phyloP scores from a whole-genome alignment of 2,329 filamentous ascomycete species.

The Arthrobotrys sphaeroides region DNA sequence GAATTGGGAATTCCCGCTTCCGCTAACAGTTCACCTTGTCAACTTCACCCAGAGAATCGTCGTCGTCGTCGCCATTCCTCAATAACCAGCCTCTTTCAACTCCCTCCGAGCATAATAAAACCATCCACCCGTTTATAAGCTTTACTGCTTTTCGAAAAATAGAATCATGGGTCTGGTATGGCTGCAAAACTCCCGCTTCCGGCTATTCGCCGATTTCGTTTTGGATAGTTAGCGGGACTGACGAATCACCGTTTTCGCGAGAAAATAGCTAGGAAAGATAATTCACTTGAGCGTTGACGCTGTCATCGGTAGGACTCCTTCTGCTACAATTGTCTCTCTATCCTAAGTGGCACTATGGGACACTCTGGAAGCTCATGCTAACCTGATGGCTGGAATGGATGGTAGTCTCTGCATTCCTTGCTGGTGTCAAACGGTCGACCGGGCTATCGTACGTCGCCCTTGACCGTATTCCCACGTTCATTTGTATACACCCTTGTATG shows the following conservation, averaged over 20 bases:
- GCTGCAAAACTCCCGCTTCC: slow-evolving; percentile 3
- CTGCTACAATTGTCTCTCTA: too few species aligned
- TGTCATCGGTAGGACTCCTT: slow-evolving; percentile 80
- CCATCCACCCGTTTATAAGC: too few species aligned
- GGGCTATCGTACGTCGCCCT: slow-evolving; percentile 87
- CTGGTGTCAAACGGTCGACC: slow-evolving; percentile 95
- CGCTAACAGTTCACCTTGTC: slow-evolving; percentile 37
- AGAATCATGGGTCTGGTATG: slow-evolving; percentile 52
- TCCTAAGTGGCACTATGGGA: too few species aligned
- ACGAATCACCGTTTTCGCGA: slow-evolving; percentile 28
- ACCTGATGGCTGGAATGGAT: slow-evolving; percentile 3
- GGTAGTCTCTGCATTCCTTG: slow-evolving; percentile 94
- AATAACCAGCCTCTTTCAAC: not conserved
- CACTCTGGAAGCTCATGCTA: slow-evolving; percentile 1
- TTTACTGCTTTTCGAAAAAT: slow-evolving; percentile 5
- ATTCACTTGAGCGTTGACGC: slow-evolving; percentile 97
- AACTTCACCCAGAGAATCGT: not conserved
- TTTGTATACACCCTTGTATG: slow-evolving; percentile 16
- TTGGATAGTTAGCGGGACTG: slow-evolving; percentile 15
- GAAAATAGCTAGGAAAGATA: slow-evolving; percentile 82
- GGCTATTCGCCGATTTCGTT: too few species aligned
- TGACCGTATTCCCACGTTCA: too few species aligned
- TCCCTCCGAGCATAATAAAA: too few species aligned
- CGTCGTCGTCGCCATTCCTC: not conserved
- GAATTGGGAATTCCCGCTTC: not conserved